Evolutionary conservation across 257 asterid species (phyloP).

Genomic region (Solanum corneliomulleri): DNA sequence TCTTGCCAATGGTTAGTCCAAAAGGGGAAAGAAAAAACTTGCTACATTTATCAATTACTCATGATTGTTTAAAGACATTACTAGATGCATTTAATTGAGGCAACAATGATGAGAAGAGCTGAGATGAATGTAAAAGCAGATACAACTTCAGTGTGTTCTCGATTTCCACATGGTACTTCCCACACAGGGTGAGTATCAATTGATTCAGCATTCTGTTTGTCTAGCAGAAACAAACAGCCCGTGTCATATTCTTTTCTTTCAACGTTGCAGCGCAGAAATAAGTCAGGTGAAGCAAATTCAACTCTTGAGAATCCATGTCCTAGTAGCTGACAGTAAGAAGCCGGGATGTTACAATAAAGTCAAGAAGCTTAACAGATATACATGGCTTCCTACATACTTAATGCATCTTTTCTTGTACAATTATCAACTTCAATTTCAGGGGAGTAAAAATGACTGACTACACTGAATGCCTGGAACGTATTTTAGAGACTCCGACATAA

Average conservation of each 20-base stretch:
- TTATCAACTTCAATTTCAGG: neutral
- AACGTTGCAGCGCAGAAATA: constrained; percentile 32
- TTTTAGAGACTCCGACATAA: neutral
- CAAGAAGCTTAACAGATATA: neutral
- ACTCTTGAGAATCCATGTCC: constrained; percentile 48
- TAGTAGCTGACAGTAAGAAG: constrained; percentile 36
- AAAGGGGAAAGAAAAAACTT: neutral
- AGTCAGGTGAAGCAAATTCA: constrained; percentile 44
- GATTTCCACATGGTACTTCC: constrained; percentile 76
- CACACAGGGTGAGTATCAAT: constrained; percentile 20
- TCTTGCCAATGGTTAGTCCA: neutral
- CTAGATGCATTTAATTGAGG: constrained; percentile 19
- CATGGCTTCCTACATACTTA: neutral
- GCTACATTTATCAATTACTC: neutral
- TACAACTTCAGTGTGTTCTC: constrained; percentile 48
- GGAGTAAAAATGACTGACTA: neutral
- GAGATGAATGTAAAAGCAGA: constrained; percentile 46
- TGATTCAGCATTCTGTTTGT: neutral
- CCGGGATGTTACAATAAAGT: neutral
- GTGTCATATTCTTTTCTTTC: constrained; percentile 3
- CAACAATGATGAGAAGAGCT: constrained; percentile 29
- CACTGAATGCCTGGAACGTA: neutral
- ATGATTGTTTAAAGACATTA: constrained; percentile 13
- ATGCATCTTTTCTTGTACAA: neutral
- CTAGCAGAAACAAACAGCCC: constrained; percentile 25